phyloP scores from a whole-genome alignment of 2,329 filamentous ascomycete species.

The Microthyrium microscopicum region DNA sequence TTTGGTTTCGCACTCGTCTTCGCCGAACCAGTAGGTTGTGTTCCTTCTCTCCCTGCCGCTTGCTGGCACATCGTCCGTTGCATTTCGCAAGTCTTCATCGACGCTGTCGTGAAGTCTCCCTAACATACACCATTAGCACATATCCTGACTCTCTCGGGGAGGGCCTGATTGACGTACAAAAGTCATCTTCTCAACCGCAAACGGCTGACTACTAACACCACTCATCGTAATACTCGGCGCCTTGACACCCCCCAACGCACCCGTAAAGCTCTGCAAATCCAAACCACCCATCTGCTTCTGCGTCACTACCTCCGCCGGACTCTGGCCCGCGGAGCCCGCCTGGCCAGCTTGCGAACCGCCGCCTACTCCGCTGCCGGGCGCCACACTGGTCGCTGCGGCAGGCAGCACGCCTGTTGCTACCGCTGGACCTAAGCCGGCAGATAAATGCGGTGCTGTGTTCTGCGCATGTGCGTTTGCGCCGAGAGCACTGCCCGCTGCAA shows the following conservation, averaged over 20 bases:
- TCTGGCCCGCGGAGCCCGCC: no score
- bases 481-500: no score
- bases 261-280: slow-evolving; percentile 8
- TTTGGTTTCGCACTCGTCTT: not conserved
- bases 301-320: no score
- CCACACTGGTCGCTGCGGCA: no score
- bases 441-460: no score
- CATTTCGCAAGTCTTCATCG: slow-evolving; percentile 5
- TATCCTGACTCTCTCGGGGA: not conserved
- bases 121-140: not conserved
- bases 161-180: slow-evolving; percentile 1
- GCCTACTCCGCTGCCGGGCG: no score
- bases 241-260: slow-evolving; percentile 7
- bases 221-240: slow-evolving; percentile 7
- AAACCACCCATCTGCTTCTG: no score
- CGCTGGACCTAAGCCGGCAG: no score
- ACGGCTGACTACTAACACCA: slow-evolving; percentile 4
- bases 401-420: no score
- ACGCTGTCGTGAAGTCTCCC: slow-evolving; percentile 7
- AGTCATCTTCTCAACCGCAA: slow-evolving; percentile 6
- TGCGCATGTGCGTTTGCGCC: no score
- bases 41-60: not conserved
- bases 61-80: no score
- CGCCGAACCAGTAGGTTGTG: not conserved
- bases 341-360: no score